These are phyloP conservation scores for Rhodotorula glutinis DNA, from an alignment of 1,284 basidiomycete species.

Conservation along the genomic window DNA sequence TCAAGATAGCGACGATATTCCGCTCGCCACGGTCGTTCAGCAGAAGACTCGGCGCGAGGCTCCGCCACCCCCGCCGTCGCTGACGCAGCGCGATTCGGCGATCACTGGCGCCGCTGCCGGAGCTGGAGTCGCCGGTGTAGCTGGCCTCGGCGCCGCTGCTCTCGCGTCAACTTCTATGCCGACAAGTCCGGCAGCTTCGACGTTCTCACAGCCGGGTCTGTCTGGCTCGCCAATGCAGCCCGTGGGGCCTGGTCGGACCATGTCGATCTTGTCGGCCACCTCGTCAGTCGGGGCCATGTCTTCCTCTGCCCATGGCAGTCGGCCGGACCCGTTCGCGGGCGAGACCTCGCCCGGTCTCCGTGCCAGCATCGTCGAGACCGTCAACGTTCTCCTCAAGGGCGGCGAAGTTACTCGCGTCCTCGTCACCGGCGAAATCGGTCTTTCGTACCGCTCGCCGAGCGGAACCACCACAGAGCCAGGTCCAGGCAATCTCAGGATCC, in stretches of 20 bases:
- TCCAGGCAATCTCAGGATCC: constrained; percentile 47
- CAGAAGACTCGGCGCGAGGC: constrained; percentile 18
- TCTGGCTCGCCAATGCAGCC: neutral
- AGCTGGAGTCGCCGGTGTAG: neutral
- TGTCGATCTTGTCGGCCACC: constrained; percentile 32
- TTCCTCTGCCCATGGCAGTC: neutral
- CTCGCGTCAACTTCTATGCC: constrained; percentile 1
- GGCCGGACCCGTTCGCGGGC: constrained; percentile 35
- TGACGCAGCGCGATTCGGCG: neutral
- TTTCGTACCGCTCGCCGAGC: constrained; percentile 37
- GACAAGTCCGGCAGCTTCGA: neutral
- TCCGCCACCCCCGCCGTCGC: constrained; percentile 19
- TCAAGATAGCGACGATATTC: constrained; percentile 31
- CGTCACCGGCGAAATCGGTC: constrained; percentile 54
- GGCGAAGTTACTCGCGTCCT: constrained; percentile 51
- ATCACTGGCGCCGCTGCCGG: neutral
- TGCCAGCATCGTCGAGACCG: constrained; percentile 53
- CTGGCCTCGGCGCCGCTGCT: neutral
- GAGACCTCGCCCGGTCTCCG: constrained; percentile 45
- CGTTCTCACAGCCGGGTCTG: neutral
- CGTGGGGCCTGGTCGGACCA: constrained; percentile 21
- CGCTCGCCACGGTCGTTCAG: constrained; percentile 29
- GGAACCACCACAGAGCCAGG: neutral
- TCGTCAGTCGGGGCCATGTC: constrained; percentile 13
- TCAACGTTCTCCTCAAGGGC: constrained; percentile 52